phyloP scores from a whole-genome alignment of 2,329 filamentous ascomycete species.

The Penicillium expansum region DNA sequence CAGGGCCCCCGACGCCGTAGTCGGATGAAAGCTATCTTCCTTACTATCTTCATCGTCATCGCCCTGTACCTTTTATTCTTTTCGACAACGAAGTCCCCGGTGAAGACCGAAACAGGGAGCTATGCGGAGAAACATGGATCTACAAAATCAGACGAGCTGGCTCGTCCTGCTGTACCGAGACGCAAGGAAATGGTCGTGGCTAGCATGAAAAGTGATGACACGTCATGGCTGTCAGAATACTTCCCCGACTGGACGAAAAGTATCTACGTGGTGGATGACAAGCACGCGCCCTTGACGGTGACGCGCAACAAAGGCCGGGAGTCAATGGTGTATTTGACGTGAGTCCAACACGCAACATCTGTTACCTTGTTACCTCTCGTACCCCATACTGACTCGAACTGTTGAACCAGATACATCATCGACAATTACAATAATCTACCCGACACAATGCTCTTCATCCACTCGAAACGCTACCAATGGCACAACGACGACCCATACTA shows the following conservation, averaged over 20 bases:
- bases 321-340: conserved; percentile 47
- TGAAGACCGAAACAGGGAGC: conserved; percentile 13
- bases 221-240: conserved; percentile 39
- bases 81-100: conserved; percentile 12
- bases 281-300: conserved; percentile 49
- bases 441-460: conserved; percentile 43
- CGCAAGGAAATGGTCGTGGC: conserved; percentile 40
- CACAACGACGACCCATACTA: conserved; percentile 55
- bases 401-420: conserved; percentile 39
- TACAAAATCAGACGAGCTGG: conserved; percentile 16
- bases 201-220: conserved; percentile 41
- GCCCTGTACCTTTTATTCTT: conserved; percentile 37
- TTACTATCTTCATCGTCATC: conserved; percentile 34
- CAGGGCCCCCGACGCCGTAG: conserved; percentile 36
- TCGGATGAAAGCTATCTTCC: conserved; percentile 34
- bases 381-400: conserved; percentile 9
- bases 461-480: conserved; percentile 43
- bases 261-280: conserved; percentile 56
- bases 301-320: conserved; percentile 45
- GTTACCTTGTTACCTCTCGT: neutral
- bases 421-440: conserved; percentile 44
- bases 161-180: conserved; percentile 15
- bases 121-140: conserved; percentile 21
- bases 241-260: conserved; percentile 51
- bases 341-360: conserved; percentile 11